Conservation (phyloP, 192 early-diverging fungal species). For the Pilaira anomala region DNA sequence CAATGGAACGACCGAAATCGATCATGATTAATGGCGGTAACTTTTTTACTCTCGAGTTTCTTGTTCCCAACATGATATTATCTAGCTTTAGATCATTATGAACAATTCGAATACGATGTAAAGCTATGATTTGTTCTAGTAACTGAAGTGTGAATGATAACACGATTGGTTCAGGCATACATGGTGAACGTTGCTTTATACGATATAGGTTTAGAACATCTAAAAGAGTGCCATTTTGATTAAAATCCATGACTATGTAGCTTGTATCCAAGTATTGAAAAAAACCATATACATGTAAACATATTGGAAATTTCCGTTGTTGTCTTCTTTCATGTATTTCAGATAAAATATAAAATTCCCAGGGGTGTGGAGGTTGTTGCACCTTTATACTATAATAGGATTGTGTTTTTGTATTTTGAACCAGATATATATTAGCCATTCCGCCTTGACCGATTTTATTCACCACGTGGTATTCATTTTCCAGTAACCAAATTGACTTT, state of each 20-base stretch:
- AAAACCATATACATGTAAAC: conserved; percentile 1
- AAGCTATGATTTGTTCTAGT: conserved; percentile 16
- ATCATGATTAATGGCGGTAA: background rate
- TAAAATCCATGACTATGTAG: conserved; percentile 23
- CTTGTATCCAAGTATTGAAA: conserved; percentile 25
- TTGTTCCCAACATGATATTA: conserved; percentile 27
- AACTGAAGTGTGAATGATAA: conserved; percentile 24
- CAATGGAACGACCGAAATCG: background rate
- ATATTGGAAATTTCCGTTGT: background rate
- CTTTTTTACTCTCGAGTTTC: background rate
- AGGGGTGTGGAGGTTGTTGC: conserved; percentile 22
- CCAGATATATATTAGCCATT: conserved; percentile 5
- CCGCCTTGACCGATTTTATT: conserved; percentile 18
- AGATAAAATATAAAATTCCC: conserved; percentile 35
- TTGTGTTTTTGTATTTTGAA: background rate
- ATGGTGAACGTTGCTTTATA: background rate
- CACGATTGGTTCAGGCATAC: conserved; percentile 27
- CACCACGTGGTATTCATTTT: background rate
- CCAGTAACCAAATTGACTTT: background rate
- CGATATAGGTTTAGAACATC: conserved; percentile 14
- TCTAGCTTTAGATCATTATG: conserved; percentile 40
- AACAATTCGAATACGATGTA: conserved; percentile 27
- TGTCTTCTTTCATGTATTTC: conserved; percentile 1
- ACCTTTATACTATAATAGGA: conserved; percentile 21
- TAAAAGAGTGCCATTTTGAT: conserved; percentile 24